Base-by-base conservation (phyloP, 495 filamentous ascomycete genomes). In the Trichoderma reesei region DNA sequence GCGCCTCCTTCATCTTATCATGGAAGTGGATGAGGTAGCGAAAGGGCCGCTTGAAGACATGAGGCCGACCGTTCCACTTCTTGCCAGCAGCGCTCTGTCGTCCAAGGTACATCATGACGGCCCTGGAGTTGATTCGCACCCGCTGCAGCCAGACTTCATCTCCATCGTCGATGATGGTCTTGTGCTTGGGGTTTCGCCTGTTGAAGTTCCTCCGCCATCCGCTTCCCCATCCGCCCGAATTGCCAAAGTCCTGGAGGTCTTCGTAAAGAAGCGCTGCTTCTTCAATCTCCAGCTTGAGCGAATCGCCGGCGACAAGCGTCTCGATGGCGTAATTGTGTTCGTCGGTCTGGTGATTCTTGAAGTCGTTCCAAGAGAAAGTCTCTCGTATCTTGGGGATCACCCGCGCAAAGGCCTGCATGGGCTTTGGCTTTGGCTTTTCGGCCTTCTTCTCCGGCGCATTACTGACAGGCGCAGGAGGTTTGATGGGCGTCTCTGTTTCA, bases 341-440 rank as follows among this genome's bases (percentile, higher is more conserved):
- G 13, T 56, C 51, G 20, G 9, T 56, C 13, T 33, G 51, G 5
- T 56, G 51, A 34, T 56, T 56, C 51, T 56, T 56, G 26, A 56
- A 56, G 9, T 56, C 51, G 16, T 56, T 26, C 51, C 51, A 56
- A 13, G 51, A 33, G 26, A 56, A 56, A 56, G 26, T 33, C 14
- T 56, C 51, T 10, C 51, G 51, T 5, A 14, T 16, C 26, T 56
- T 56, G 3, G 51, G 51, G 14, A 56, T 34, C 9, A 56, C 51
- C 2, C 51, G 51, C 26, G 51, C 10, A 16, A 56, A 56, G 10
- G 51, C 51, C 14, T 56, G 51, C 51, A 34, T 56, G 31, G 51
- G 51, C 26, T 56, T 56, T 56, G 51, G 51, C 51, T 56, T 56
- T 56, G 51, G 51, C 51, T 56, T 56, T 14, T 56, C 51, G 10